Base-by-base conservation (phyloP, 176 grass and related monocot genomes). In the Olyra latifolia region DNA sequence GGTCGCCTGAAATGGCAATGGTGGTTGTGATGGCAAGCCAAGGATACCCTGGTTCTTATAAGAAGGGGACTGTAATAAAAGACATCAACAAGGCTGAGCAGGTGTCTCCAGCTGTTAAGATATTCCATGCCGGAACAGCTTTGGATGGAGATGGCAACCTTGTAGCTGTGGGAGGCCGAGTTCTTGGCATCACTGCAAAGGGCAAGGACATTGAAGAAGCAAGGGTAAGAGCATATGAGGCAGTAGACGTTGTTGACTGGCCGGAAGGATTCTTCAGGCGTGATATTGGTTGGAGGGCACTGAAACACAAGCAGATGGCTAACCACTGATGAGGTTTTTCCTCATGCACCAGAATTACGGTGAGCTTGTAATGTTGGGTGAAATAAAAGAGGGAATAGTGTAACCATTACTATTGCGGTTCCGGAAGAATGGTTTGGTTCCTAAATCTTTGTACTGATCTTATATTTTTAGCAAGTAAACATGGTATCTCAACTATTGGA, bases 1-100 rank as follows among this genome's bases (percentile, higher is more conserved):
- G 95, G 92, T 94, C 90, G 0, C 68, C 82, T 3, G 95, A 88
- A 81, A 73, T 91, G 2, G 89, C 92, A 2, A 83, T 92, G 85
- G 90, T 93, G 52, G 92, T 94, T 29, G 95, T 98, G 49, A 92
- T 98, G 87, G 95, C 95, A 48, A 93, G 85, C 14, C 69, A 85
- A 62, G 95, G 92, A 45, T 98, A 98, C 73, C 95, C 92, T 1
- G 81, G 88, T 8, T 62, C 90, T 65, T 98, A 98, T 66, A 91
- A 91, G 61, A 98, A 91, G 81, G 88, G 92, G 0, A 85, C 90
- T 2, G 71, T 89, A 12, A 93, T 98, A 90, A 88, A 64, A 83
- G 94, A 91, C 46, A 53, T 98, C 0, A 81, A 97, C 69, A 84
- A 94, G 71, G 95, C 91, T 11, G 95, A 91, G 76, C 68, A 80